These are phyloP conservation scores for Austroboletus rostrupii DNA, from an alignment of 1,284 basidiomycete genomes.

Conservation along the genomic window DNA sequence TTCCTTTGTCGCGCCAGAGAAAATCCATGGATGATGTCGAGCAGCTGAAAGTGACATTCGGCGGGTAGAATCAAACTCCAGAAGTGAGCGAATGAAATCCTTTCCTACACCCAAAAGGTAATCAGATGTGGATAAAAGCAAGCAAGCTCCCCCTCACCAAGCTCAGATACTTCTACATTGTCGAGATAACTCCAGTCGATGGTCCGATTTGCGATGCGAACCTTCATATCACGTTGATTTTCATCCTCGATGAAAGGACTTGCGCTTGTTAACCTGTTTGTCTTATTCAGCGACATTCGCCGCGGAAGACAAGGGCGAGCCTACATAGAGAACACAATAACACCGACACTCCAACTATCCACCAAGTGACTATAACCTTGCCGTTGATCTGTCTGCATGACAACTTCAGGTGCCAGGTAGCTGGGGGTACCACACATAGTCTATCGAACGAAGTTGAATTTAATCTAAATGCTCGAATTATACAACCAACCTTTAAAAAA, in stretches of 20 bases:
- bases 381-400: slow-evolving; percentile 58
- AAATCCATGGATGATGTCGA: slow-evolving; percentile 65
- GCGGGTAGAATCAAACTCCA: slow-evolving; percentile 45
- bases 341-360: slow-evolving; percentile 91
- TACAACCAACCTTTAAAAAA: slow-evolving; percentile 54
- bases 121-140: neutral
- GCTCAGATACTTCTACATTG: slow-evolving; percentile 32
- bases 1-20: neutral
- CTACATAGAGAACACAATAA: slow-evolving; percentile 86
- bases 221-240: slow-evolving; percentile 45
- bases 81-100: slow-evolving; percentile 36
- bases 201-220: slow-evolving; percentile 50
- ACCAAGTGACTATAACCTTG: slow-evolving; percentile 79
- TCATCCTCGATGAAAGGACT: slow-evolving; percentile 73
- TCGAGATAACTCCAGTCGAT: slow-evolving; percentile 61
- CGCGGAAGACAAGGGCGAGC: slow-evolving; percentile 19
- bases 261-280: slow-evolving; percentile 61
- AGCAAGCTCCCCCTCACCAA: slow-evolving; percentile 30
- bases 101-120: slow-evolving; percentile 20
- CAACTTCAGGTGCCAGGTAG: slow-evolving; percentile 85
- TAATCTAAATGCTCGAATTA: neutral
- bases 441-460: slow-evolving; percentile 34
- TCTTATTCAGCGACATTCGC: neutral
- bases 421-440: slow-evolving; percentile 85
- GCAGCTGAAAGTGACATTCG: slow-evolving; percentile 61